phyloP scores from a whole-genome alignment of 805 yeast genomes.

The Candida chauliodis region DNA sequence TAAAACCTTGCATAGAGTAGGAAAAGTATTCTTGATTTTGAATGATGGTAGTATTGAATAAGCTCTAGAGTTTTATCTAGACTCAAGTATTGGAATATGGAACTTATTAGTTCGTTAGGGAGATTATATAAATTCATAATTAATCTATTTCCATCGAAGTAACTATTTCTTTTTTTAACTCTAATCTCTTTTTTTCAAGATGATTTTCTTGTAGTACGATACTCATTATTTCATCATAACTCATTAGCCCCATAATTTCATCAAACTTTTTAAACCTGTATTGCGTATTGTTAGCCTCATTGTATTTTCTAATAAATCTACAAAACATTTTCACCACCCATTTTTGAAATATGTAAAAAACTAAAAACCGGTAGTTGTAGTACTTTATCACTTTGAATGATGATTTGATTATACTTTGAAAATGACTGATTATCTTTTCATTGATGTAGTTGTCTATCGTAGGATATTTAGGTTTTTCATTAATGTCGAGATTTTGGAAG shows the following conservation, averaged over 20 bases:
- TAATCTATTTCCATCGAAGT: not conserved
- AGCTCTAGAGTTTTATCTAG: constrained; percentile 13
- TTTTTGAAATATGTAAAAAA: constrained; percentile 26
- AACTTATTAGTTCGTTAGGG: constrained; percentile 18
- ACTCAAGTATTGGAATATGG: constrained; percentile 13
- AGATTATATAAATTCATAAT: constrained; percentile 9
- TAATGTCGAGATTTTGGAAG: constrained; percentile 22
- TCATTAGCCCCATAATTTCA: constrained; percentile 23
- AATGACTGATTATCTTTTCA: constrained; percentile 18
- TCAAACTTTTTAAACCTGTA: constrained; percentile 19
- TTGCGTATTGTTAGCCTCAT: constrained; percentile 14
- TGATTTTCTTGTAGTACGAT: constrained; percentile 27
- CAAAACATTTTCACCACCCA: constrained; percentile 38
- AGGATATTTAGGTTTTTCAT: constrained; percentile 7
- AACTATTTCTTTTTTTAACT: constrained; percentile 1
- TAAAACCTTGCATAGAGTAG: constrained; percentile 9
- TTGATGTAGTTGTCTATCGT: constrained; percentile 15
- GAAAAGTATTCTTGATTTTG: not conserved
- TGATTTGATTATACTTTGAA: constrained; percentile 16
- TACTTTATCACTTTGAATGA: constrained; percentile 21
- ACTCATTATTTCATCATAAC: constrained; percentile 19
- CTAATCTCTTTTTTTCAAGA: constrained; percentile 16
- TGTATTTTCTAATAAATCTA: constrained; percentile 27
- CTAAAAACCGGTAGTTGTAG: constrained; percentile 22
- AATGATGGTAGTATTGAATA: not conserved